Evolutionary conservation across 352 stramenopile species (phyloP).

Genomic region (Phytopythium vexans): DNA sequence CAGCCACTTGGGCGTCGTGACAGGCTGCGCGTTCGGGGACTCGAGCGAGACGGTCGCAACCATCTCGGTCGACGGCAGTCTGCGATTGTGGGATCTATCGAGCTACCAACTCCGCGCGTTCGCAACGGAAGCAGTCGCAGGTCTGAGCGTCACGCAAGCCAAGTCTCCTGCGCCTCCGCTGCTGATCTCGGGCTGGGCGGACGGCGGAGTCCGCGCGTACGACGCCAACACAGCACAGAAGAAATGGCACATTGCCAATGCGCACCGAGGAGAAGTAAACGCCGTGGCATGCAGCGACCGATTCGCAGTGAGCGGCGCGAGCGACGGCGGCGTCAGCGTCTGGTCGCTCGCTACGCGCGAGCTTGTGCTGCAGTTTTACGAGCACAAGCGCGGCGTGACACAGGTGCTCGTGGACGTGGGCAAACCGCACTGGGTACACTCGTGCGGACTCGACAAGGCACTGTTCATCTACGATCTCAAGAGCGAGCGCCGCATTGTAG

Average conservation of each 20-base stretch:
- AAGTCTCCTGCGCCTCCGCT: slow-evolving; percentile 15
- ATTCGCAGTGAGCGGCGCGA: slow-evolving; percentile 81
- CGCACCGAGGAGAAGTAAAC: slow-evolving; percentile 84
- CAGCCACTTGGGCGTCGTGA: slow-evolving; percentile 66
- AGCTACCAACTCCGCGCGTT: slow-evolving; percentile 67
- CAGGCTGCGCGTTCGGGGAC: slow-evolving; percentile 54
- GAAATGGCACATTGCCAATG: slow-evolving; percentile 86
- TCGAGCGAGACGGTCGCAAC: slow-evolving; percentile 65
- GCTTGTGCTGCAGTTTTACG: slow-evolving; percentile 89
- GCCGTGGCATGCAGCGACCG: slow-evolving; percentile 49
- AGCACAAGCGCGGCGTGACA: slow-evolving; percentile 83
- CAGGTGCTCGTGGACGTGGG: slow-evolving; percentile 77
- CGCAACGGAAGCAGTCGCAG: slow-evolving; percentile 52
- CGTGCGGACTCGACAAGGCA: slow-evolving; percentile 77
- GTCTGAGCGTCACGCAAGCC: slow-evolving; percentile 41
- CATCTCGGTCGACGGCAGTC: slow-evolving; percentile 63
- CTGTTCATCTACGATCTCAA: slow-evolving; percentile 92
- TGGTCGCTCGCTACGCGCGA: slow-evolving; percentile 84
- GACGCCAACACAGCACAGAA: slow-evolving; percentile 40
- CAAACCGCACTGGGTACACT: slow-evolving; percentile 84
- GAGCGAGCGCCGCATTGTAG: slow-evolving; percentile 75
- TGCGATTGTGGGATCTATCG: slow-evolving; percentile 68
- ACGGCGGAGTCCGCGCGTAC: slow-evolving; percentile 74
- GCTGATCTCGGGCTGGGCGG: slow-evolving; percentile 66
- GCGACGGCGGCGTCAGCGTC: slow-evolving; percentile 86